Percentiles rank a stretch among this genome's conserved stretches.
Evolutionary conservation across 2,329 filamentous ascomycete species (phyloP).

Genomic region (Diaporthe velutina): DNA sequence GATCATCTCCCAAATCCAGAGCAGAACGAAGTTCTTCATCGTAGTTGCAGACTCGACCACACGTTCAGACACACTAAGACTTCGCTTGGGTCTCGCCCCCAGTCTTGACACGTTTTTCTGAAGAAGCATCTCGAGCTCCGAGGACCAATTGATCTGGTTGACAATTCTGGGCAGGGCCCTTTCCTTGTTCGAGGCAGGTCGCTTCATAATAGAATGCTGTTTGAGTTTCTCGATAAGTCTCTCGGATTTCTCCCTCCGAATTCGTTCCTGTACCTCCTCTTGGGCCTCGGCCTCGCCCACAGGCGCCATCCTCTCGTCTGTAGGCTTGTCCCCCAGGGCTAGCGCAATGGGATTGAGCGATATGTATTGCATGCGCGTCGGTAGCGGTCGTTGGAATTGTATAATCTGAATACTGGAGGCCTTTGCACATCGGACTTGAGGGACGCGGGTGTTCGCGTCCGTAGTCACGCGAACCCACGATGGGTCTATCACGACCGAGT

Average conservation of each 20-base stretch:
- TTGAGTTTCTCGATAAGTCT: conserved; percentile 87
- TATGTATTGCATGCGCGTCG: conserved; percentile 94
- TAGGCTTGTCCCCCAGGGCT: conserved; percentile 80
- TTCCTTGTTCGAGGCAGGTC: conserved; percentile 84
- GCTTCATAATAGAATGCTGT: conserved; percentile 85
- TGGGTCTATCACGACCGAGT: conserved; percentile 70
- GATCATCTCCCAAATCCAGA: conserved; percentile 78
- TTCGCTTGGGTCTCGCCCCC: conserved; percentile 83
- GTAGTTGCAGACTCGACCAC: conserved; percentile 94
- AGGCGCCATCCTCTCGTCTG: conserved; percentile 50
- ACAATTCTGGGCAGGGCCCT: conserved; percentile 83
- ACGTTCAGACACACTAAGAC: conserved; percentile 91
- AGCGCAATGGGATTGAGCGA: conserved; percentile 91
- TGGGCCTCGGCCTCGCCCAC: conserved; percentile 74
- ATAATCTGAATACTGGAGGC: conserved; percentile 87
- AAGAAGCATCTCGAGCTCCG: conserved; percentile 86
- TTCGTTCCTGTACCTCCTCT: conserved; percentile 75
- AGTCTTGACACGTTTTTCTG: conserved; percentile 92
- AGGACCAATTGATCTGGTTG: conserved; percentile 96
- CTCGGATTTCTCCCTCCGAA: conserved; percentile 70
- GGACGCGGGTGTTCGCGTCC: conserved; percentile 66
- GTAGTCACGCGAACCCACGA: conserved; percentile 76
- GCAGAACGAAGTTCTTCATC: conserved; percentile 80
- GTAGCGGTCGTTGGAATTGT: conserved; percentile 87
- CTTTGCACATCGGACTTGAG: conserved; percentile 79